phyloP scores from a whole-genome alignment of 1,139 yeast genomes.

The Nakaseomyces nivariensis region DNA sequence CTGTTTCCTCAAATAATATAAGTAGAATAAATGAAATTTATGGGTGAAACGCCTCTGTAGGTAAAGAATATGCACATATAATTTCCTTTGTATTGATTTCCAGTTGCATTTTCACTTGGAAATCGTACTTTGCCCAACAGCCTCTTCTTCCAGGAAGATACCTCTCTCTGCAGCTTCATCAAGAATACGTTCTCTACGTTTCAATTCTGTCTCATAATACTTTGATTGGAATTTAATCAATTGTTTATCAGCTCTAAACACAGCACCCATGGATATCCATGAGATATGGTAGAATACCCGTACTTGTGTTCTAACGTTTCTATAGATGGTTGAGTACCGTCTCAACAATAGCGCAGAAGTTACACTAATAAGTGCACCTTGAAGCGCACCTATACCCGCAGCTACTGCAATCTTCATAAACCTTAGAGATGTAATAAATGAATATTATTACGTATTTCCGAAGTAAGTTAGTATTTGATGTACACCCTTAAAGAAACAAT shows the following conservation, averaged over 20 bases:
- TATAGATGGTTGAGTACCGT: conserved; percentile 28
- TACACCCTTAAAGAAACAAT: neutral
- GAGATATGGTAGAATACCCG: conserved; percentile 33
- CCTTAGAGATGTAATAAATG: too few relatives aligned
- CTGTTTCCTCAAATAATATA: too few relatives aligned
- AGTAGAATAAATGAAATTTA: too few relatives aligned
- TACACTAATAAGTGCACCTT: conserved; percentile 32
- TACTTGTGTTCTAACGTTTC: conserved; percentile 32
- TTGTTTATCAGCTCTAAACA: conserved; percentile 34
- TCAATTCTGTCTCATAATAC: conserved; percentile 27
- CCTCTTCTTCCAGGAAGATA: conserved; percentile 31
- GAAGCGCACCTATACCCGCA: conserved; percentile 32
- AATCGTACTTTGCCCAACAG: conserved; percentile 15
- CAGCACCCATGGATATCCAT: conserved; percentile 34
- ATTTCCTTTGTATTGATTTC: too few relatives aligned
- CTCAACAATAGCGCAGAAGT: conserved; percentile 28
- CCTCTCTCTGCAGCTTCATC: conserved; percentile 38
- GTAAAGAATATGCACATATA: too few relatives aligned
- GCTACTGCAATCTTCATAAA: conserved; percentile 26
- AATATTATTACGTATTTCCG: too few relatives aligned
- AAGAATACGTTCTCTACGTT: conserved; percentile 28
- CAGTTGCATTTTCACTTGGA: neutral
- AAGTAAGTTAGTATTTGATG: neutral
- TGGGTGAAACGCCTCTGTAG: too few relatives aligned
- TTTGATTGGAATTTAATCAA: conserved; percentile 29